Percentiles rank a stretch among this genome's conserved stretches.
Conservation (phyloP, 2,329 filamentous ascomycete species). For the Colletotrichum trifolii region DNA sequence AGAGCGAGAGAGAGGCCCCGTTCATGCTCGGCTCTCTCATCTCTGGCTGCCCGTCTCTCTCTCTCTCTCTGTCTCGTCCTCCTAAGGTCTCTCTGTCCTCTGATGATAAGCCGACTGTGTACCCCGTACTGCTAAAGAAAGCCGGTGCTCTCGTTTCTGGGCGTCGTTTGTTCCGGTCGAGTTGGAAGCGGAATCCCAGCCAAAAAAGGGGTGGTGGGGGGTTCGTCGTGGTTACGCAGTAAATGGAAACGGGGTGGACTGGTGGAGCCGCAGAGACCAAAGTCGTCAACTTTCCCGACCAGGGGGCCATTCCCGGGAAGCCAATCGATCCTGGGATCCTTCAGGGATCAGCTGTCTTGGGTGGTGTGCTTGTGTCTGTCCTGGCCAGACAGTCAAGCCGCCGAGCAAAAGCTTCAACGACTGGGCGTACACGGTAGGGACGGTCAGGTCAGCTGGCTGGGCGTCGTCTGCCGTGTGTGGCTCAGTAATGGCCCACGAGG, state of each 20-base stretch:
- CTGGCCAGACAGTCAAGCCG: constrained; percentile 10
- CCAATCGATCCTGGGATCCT: constrained; percentile 30
- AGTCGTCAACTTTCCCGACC: constrained; percentile 10
- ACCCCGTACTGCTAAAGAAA: too few relatives aligned
- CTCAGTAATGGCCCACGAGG: too few relatives aligned
- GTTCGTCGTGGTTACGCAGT: too few relatives aligned
- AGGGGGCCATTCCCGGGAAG: constrained; percentile 23
- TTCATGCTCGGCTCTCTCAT: constrained; percentile 35
- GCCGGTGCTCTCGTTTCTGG: too few relatives aligned
- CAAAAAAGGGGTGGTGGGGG: not conserved
- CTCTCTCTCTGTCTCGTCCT: not conserved
- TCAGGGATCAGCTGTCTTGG: constrained; percentile 10
- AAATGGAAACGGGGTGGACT: too few relatives aligned
- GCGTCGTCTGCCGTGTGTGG: too few relatives aligned
- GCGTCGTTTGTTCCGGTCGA: not conserved
- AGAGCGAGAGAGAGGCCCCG: constrained; percentile 8
- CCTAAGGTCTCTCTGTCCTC: too few relatives aligned
- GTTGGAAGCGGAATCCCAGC: constrained; percentile 9
- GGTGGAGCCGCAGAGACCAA: constrained; percentile 13
- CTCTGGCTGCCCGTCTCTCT: not conserved
- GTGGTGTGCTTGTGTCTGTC: constrained; percentile 5
- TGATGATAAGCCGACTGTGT: too few relatives aligned
- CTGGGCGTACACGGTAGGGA: not conserved
- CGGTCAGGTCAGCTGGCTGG: too few relatives aligned
- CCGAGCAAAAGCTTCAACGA: constrained; percentile 13